phyloP scores from a whole-genome alignment of 257 asterid genomes.

The Lithospermum erythrorhizon region DNA sequence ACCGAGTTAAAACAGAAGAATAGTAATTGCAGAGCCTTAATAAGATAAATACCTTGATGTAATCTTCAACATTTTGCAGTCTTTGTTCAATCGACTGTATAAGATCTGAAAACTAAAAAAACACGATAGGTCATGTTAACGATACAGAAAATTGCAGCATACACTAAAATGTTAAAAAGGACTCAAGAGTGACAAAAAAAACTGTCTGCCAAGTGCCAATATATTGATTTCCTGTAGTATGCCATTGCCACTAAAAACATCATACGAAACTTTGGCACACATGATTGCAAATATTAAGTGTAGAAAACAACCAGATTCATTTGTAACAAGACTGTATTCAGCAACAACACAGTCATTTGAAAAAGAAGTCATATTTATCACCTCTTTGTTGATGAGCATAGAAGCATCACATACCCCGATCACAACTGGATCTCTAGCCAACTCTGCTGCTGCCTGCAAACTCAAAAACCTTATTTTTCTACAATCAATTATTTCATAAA shows the following conservation, averaged over 20 bases:
- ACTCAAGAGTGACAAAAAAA: neutral
- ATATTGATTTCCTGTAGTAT: neutral
- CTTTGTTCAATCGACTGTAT: slow-evolving; percentile 68
- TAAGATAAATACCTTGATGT: slow-evolving; percentile 47
- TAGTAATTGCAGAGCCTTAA: neutral
- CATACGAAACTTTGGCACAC: no score
- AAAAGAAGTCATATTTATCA: no score
- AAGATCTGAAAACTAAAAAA: slow-evolving; percentile 41
- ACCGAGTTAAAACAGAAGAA: neutral
- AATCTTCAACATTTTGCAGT: slow-evolving; percentile 59
- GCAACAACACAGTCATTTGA: neutral
- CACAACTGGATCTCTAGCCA: slow-evolving; percentile 61
- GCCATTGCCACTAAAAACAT: no score
- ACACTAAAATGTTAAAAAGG: no score
- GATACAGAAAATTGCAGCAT: neutral
- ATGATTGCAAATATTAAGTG: no score
- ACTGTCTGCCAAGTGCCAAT: neutral
- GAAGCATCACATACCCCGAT: slow-evolving; percentile 91
- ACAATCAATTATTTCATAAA: neutral
- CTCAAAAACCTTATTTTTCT: slow-evolving; percentile 2
- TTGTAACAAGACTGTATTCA: no score
- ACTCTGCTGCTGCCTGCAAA: slow-evolving; percentile 56
- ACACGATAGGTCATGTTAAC: slow-evolving; percentile 6
- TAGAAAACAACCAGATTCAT: neutral
- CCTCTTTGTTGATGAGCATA: slow-evolving; percentile 75